These are phyloP conservation scores for Xylaria castorea DNA, from an alignment of 495 filamentous ascomycete genomes.

Conservation along the genomic window DNA sequence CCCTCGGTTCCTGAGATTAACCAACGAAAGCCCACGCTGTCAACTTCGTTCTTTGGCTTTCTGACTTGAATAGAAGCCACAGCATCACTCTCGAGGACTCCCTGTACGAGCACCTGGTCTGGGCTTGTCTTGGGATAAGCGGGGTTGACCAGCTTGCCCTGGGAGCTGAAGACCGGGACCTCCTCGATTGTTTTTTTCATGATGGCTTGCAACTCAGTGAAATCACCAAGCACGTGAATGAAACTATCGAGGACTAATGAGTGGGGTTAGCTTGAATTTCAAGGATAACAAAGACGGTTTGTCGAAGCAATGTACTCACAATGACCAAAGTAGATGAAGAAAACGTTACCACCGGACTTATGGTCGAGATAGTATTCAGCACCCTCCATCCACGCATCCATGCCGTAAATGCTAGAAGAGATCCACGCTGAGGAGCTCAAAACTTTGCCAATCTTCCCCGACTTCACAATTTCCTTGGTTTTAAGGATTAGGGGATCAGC, in stretches of 20 bases:
- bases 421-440: conserved; percentile 31
- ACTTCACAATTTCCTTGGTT: conserved; percentile 36
- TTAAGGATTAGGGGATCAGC: conserved; percentile 30
- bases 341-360: conserved; percentile 36
- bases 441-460: conserved; percentile 38
- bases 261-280: background rate
- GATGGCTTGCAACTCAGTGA: conserved; percentile 38
- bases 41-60: conserved; percentile 39
- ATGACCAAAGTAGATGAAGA: conserved; percentile 42
- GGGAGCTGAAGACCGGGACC: background rate
- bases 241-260: conserved; percentile 41
- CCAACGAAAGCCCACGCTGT: conserved; percentile 46
- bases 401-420: background rate
- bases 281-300: background rate
- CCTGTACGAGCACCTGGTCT: conserved; percentile 55
- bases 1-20: conserved; percentile 55
- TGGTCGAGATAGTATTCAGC: conserved; percentile 40
- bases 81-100: conserved; percentile 45
- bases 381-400: conserved; percentile 29
- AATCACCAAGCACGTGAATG: conserved; percentile 48
- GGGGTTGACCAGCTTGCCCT: conserved; percentile 10
- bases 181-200: conserved; percentile 40
- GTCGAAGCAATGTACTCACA: conserved; percentile 31
- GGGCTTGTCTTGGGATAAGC: conserved; percentile 27
- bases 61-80: conserved; percentile 47